Evolutionary conservation across 352 stramenopile species (phyloP).

Genomic region (Globisporangium polare): DNA sequence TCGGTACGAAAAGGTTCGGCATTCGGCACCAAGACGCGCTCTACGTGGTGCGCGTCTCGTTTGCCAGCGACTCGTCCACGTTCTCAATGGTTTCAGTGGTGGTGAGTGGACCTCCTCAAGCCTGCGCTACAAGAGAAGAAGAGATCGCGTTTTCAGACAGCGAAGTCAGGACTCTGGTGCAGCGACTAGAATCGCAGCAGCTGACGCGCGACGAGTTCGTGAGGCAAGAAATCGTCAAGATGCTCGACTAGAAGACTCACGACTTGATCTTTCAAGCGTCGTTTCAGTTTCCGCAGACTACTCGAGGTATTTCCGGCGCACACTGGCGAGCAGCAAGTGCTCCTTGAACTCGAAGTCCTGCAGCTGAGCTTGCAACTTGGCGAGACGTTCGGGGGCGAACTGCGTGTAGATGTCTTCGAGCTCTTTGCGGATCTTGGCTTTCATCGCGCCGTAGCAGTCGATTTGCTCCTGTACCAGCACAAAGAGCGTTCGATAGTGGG

Average conservation of each 20-base stretch:
- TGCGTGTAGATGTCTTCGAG: conserved; percentile 39
- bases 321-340: conserved; percentile 28
- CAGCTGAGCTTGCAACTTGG: conserved; percentile 49
- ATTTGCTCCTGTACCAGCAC: conserved; percentile 22
- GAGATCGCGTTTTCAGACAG: neutral
- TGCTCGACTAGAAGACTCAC: conserved; percentile 1
- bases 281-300: neutral
- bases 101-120: neutral
- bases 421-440: conserved; percentile 18
- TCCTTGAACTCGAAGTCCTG: conserved; percentile 50
- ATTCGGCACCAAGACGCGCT: neutral
- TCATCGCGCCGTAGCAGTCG: conserved; percentile 20
- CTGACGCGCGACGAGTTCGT: conserved; percentile 16
- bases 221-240: conserved; percentile 5
- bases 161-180: conserved; percentile 14
- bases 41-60: conserved; percentile 10
- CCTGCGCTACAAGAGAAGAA: neutral
- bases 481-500: conserved; percentile 35
- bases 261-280: neutral
- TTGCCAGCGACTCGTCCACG: neutral
- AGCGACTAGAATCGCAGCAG: conserved; percentile 18
- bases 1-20: neutral
- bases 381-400: conserved; percentile 45
- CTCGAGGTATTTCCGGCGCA: conserved; percentile 45
- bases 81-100: neutral